A percentile compares a stretch with the other conserved stretches of the same genome.
Evolutionary conservation across 2,329 filamentous ascomycete genomes (phyloP).

Genomic region (Peltaster fructicola): DNA sequence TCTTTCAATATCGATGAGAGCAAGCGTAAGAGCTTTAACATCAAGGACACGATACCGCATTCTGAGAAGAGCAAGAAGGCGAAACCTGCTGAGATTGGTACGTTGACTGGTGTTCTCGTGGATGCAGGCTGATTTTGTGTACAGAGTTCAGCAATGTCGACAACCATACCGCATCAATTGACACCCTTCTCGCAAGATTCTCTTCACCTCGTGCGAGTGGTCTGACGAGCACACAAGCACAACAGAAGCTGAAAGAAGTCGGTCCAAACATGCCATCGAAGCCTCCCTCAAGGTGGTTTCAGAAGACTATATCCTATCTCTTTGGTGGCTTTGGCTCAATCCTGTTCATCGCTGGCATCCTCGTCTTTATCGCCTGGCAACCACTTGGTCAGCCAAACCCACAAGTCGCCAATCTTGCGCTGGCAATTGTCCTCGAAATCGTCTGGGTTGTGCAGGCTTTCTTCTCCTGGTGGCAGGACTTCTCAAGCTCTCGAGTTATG

Average conservation of each 20-base stretch:
- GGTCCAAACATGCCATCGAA: conserved; percentile 51
- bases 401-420: conserved; percentile 48
- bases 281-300: conserved; percentile 42
- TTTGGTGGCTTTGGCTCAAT: conserved; percentile 63
- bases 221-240: conserved; percentile 41
- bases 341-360: conserved; percentile 47
- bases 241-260: conserved; percentile 38
- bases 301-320: conserved; percentile 48
- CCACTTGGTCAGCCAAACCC: conserved; percentile 53
- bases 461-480: conserved; percentile 48
- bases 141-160: conserved; percentile 33
- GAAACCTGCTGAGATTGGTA: conserved; percentile 19
- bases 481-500: conserved; percentile 62
- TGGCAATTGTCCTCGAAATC: conserved; percentile 53
- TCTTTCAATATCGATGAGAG: conserved; percentile 26
- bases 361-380: conserved; percentile 63
- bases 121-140: conserved; percentile 4
- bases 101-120: too few relatives aligned
- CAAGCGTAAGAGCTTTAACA: too few relatives aligned
- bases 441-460: conserved; percentile 44
- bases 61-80: conserved; percentile 18
- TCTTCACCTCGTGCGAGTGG: conserved; percentile 39
- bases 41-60: conserved; percentile 13
- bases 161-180: conserved; percentile 44
- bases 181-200: conserved; percentile 43